These are phyloP conservation scores for Fusarium sp. DNA, from an alignment of 2,329 filamentous ascomycete species.

Conservation along the genomic window DNA sequence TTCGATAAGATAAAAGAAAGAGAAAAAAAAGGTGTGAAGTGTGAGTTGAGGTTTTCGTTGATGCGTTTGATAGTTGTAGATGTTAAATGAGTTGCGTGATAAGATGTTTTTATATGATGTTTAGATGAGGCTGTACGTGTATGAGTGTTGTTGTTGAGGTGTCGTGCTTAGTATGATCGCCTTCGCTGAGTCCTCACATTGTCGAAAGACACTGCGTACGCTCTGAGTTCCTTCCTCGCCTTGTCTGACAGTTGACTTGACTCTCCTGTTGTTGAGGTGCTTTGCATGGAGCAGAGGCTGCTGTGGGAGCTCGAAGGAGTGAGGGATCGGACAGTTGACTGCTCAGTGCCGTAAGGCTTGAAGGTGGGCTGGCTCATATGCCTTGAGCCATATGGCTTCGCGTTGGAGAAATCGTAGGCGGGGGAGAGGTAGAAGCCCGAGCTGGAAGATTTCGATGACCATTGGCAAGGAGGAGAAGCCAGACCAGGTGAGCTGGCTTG, in stretches of 20 bases:
- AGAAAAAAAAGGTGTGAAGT: constrained; percentile 37
- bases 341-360: constrained; percentile 43
- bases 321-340: constrained; percentile 57
- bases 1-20: constrained; percentile 40
- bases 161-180: constrained; percentile 64
- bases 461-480: constrained; percentile 63
- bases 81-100: constrained; percentile 51
- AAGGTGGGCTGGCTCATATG: constrained; percentile 52
- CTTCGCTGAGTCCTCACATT: constrained; percentile 74
- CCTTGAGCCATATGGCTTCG: constrained; percentile 68
- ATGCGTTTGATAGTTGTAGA: constrained; percentile 36
- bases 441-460: constrained; percentile 54
- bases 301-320: constrained; percentile 84
- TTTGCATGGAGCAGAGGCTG: constrained; percentile 84
- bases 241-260: constrained; percentile 75
- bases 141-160: constrained; percentile 22
- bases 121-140: constrained; percentile 1
- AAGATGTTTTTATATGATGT: constrained; percentile 28
- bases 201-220: constrained; percentile 91
- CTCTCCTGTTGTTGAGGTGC: constrained; percentile 67
- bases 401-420: constrained; percentile 79
- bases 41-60: constrained; percentile 34
- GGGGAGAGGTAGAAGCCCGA: constrained; percentile 76
- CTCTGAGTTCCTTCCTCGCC: constrained; percentile 81
- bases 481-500: constrained; percentile 69